These are phyloP conservation scores for Kentomonas sorsogonicus DNA, from an alignment of 208 protist genomes.

Conservation along the genomic window DNA sequence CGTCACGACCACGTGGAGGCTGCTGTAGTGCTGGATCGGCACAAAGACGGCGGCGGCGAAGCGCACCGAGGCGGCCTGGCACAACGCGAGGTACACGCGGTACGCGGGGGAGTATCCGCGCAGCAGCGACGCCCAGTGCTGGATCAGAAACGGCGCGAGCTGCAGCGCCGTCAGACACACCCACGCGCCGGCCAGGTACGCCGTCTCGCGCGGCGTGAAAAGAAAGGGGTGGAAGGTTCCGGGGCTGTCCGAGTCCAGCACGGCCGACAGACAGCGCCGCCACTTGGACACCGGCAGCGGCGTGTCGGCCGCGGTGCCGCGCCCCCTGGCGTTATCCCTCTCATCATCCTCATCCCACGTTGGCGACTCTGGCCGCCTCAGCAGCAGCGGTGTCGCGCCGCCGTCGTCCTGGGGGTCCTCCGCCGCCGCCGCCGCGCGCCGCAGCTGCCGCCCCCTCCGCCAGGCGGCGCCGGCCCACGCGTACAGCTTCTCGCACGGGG, in stretches of 20 bases:
- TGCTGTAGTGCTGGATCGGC: slow-evolving; percentile 53
- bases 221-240: slow-evolving; percentile 70
- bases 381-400: too few relatives aligned
- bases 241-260: slow-evolving; percentile 36
- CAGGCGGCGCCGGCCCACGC: neutral
- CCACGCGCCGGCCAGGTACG: slow-evolving; percentile 55
- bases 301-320: too few relatives aligned
- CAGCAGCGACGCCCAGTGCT: slow-evolving; percentile 61
- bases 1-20: slow-evolving; percentile 62
- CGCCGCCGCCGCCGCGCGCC: neutral
- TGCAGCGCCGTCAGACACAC: slow-evolving; percentile 43
- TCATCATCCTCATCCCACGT: too few relatives aligned
- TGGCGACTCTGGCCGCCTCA: too few relatives aligned
- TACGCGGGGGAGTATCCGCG: slow-evolving; percentile 35
- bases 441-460: neutral
- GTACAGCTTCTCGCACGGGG: neutral
- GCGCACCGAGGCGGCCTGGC: slow-evolving; percentile 57
- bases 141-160: slow-evolving; percentile 53
- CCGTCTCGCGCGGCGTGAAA: slow-evolving; percentile 43
- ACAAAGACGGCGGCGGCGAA: slow-evolving; percentile 73
- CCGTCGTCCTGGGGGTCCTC: neutral
- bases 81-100: slow-evolving; percentile 64
- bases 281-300: too few relatives aligned
- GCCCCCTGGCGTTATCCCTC: too few relatives aligned
- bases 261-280: slow-evolving; percentile 52